Base-by-base conservation (phyloP, 345 rosid genomes). In the Microcos paniculata region DNA sequence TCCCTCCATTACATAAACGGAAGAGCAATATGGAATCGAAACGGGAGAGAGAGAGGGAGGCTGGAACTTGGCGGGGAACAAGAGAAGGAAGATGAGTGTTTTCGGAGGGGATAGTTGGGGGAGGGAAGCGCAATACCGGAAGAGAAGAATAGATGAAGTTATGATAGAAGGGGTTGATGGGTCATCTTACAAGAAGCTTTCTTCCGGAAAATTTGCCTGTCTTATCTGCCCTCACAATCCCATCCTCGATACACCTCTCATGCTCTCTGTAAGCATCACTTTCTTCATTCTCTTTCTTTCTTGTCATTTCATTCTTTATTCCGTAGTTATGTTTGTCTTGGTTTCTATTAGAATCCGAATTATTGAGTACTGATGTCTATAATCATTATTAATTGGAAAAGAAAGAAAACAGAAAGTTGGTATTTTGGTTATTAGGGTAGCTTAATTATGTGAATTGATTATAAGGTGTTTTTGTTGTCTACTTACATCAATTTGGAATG, bases 41-140 rank as follows among this genome's bases (percentile, higher is more conserved):
- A n/a, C 33, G 5, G 14, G 26, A 33, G 11, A 16, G 26, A 71
- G 38, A 5, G 11, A 16, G 26, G 55, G 38, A 5, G 73, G 56
- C 8, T 14, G 57, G 30, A 31, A 26, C 5, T 31, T 38, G 18
- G 30, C 8, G 8, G 5, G 3, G 3, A 55, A n/a, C n/a, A n/a
- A n/a, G n/a, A 28, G 26, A 14, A 8, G 38, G 19, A 52, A 59
- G 69, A 88, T 88, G 89, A 85, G 91, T 59, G 89, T 82, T 51
- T 88, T 59, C 45, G 91, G 89, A 49, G 91, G 89, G 56, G 91
- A 88, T 70, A 84, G 89, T 55, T 84, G 88, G 89, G 89, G 75
- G 23, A 83, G 91, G 73, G 91, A 88, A 64, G 87, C 87, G 16
- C 85, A 81, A 35, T 31, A 66, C 77, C 74, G 83, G 74, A 88